These are phyloP conservation scores for Neoconidiobolus thromboides DNA, from an alignment of 371 early-diverging fungal species.

Conservation along the genomic window DNA sequence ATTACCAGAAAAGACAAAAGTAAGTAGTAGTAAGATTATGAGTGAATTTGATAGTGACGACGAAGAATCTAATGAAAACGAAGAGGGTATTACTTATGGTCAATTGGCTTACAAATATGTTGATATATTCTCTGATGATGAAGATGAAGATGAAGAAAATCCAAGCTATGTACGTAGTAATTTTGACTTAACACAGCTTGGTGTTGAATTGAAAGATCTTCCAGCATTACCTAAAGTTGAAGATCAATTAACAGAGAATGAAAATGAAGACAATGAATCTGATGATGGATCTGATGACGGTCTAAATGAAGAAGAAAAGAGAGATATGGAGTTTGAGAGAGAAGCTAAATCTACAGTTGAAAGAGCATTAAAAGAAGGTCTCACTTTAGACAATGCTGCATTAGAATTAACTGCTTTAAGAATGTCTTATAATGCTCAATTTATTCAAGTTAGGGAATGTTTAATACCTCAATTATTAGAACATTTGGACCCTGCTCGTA, in stretches of 20 bases:
- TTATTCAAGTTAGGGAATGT: slow-evolving; percentile 51
- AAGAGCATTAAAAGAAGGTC: slow-evolving; percentile 59
- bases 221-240: neutral
- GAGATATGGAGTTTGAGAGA: slow-evolving; percentile 24
- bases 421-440: slow-evolving; percentile 71
- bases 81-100: neutral
- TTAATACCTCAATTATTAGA: slow-evolving; percentile 41
- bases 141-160: slow-evolving; percentile 9
- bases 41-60: slow-evolving; percentile 24
- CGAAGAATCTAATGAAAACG: neutral
- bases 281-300: slow-evolving; percentile 18
- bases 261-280: slow-evolving; percentile 18
- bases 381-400: slow-evolving; percentile 50
- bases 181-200: neutral
- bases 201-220: neutral
- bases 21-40: slow-evolving; percentile 23
- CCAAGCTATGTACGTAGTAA: neutral
- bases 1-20: slow-evolving; percentile 43
- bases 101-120: slow-evolving; percentile 13
- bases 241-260: slow-evolving; percentile 11
- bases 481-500: slow-evolving; percentile 22
- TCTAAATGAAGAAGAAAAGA: slow-evolving; percentile 26
- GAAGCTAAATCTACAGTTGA: slow-evolving; percentile 66
- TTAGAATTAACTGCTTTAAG: slow-evolving; percentile 80
- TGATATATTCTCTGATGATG: slow-evolving; percentile 14